Conservation (phyloP, 805 yeast species). For the Dipodascopsis uninucleata region DNA sequence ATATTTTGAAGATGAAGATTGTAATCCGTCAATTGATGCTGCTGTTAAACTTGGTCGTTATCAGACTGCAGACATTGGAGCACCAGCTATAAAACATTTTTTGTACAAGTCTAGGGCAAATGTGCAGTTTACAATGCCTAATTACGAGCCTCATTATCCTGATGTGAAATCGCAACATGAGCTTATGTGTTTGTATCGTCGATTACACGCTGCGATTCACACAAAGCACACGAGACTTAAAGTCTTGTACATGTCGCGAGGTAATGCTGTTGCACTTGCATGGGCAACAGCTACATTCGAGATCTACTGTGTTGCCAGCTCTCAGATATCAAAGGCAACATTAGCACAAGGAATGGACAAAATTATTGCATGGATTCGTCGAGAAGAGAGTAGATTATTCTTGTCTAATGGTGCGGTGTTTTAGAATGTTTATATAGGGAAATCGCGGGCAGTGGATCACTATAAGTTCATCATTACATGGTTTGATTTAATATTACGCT, state of each 20-base stretch:
- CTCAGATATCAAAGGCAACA: slow-evolving; percentile 51
- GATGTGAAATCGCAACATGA: slow-evolving; percentile 30
- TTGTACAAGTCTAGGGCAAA: slow-evolving; percentile 67
- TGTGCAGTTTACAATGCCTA: slow-evolving; percentile 59
- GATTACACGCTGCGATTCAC: slow-evolving; percentile 40
- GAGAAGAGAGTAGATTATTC: slow-evolving; percentile 53
- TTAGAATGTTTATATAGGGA: too few relatives aligned
- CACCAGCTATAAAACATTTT: slow-evolving; percentile 66
- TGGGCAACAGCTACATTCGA: slow-evolving; percentile 62
- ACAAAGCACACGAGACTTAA: slow-evolving; percentile 30
- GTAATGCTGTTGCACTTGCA: slow-evolving; percentile 42
- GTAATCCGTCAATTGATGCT: slow-evolving; percentile 40
- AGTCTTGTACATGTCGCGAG: slow-evolving; percentile 31
- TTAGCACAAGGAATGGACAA: slow-evolving; percentile 59
- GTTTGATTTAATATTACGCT: too few relatives aligned
- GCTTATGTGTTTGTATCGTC: slow-evolving; percentile 34
- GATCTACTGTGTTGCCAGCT: slow-evolving; percentile 59
- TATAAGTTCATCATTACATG: too few relatives aligned
- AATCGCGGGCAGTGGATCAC: too few relatives aligned
- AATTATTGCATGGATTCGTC: slow-evolving; percentile 72
- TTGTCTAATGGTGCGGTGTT: slow-evolving; percentile 32
- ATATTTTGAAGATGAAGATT: slow-evolving; percentile 39
- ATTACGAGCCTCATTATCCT: slow-evolving; percentile 39
- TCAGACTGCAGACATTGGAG: slow-evolving; percentile 51
- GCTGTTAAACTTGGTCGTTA: slow-evolving; percentile 42